Conservation (phyloP, 2,329 filamentous ascomycete species). For the Alternaria gaisen region DNA sequence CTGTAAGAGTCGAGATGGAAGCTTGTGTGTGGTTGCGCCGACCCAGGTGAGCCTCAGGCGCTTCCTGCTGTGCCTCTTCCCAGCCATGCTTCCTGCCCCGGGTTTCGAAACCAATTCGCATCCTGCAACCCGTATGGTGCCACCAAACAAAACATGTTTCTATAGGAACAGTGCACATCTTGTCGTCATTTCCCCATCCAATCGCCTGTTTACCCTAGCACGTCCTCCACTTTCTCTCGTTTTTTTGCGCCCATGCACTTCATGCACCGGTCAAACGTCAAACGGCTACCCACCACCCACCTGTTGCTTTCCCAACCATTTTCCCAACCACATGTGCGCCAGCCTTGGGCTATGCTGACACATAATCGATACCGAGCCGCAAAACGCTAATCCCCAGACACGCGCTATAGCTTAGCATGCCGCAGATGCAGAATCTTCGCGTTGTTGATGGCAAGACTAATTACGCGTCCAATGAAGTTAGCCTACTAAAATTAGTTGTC, state of each 20-base stretch:
- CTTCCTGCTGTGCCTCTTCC: not conserved
- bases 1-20: not conserved
- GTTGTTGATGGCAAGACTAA: conserved; percentile 11
- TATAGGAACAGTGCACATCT: conserved; percentile 25
- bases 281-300: conserved; percentile 11
- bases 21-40: not conserved
- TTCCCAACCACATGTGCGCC: conserved; percentile 11
- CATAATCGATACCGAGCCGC: conserved; percentile 23
- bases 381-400: conserved; percentile 11
- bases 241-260: conserved; percentile 4
- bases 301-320: conserved; percentile 1
- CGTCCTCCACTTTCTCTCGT: conserved; percentile 10
- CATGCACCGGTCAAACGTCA: conserved; percentile 11
- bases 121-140: conserved; percentile 16
- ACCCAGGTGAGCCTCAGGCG: not conserved
- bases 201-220: not conserved
- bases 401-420: not conserved
- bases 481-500: conserved; percentile 23
- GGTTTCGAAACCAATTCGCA: conserved; percentile 8
- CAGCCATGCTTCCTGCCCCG: conserved; percentile 4
- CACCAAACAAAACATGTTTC: conserved; percentile 21
- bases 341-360: not conserved
- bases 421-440: conserved; percentile 6
- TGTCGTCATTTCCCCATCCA: conserved; percentile 20
- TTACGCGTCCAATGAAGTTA: conserved; percentile 29